Percentiles rank a stretch among this genome's conserved stretches.
These are phyloP conservation scores for Arabidopsis hybrid DNA, from an alignment of 441 rosid genomes.

Conservation along the genomic window DNA sequence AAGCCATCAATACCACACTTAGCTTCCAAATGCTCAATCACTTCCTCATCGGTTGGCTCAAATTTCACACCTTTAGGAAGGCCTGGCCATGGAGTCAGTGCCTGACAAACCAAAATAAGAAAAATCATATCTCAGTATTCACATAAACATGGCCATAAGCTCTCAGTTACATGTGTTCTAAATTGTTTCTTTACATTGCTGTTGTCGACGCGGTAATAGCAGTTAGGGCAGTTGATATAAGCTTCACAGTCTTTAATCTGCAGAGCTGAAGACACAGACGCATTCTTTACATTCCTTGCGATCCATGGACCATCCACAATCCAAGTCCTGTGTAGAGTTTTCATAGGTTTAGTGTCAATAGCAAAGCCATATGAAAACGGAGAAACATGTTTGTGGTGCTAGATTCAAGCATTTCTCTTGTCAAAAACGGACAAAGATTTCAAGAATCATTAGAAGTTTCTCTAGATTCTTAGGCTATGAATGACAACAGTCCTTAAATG, in stretches of 20 bases:
- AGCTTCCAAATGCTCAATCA: constrained; percentile 75
- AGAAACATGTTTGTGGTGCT: constrained; percentile 16
- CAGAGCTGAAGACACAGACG: constrained; percentile 52
- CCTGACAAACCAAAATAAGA: constrained; percentile 47
- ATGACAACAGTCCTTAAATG: neutral
- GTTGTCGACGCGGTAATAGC: constrained; percentile 66
- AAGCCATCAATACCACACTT: constrained; percentile 70
- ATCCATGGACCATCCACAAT: constrained; percentile 73
- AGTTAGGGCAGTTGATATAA: constrained; percentile 76
- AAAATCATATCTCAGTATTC: neutral
- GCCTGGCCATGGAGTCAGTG: constrained; percentile 78
- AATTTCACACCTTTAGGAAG: constrained; percentile 95
- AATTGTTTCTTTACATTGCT: constrained; percentile 59
- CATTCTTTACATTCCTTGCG: constrained; percentile 74
- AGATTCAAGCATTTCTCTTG: neutral
- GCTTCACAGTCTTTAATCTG: constrained; percentile 70
- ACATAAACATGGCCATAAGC: constrained; percentile 24
- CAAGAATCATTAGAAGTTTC: neutral
- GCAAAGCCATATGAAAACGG: neutral
- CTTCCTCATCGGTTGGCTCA: constrained; percentile 85
- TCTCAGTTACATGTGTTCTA: neutral
- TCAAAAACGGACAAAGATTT: neutral
- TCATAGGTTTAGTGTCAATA: constrained; percentile 10
- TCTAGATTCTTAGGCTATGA: neutral
- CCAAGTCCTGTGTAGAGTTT: constrained; percentile 68